These are phyloP conservation scores for Penicillium turbatum DNA, from an alignment of 495 filamentous ascomycete species.

Conservation along the genomic window DNA sequence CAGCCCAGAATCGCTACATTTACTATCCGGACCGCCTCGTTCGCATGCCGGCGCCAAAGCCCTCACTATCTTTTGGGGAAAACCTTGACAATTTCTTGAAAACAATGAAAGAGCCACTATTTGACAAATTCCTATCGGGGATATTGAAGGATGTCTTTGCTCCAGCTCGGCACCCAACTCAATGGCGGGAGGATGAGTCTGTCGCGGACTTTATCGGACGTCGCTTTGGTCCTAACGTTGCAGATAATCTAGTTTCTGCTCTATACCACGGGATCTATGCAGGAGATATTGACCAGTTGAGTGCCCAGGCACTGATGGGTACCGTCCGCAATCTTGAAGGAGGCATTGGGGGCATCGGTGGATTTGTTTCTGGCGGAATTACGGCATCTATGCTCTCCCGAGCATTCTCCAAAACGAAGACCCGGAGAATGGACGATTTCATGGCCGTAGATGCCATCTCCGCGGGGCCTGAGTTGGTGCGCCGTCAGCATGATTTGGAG, in stretches of 20 bases:
- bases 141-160: constrained; percentile 39
- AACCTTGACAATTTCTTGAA: constrained; percentile 23
- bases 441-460: constrained; percentile 20
- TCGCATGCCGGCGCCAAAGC: constrained; percentile 51
- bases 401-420: constrained; percentile 2
- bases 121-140: constrained; percentile 44
- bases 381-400: constrained; percentile 14
- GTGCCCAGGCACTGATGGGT: constrained; percentile 59
- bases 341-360: constrained; percentile 4
- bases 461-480: constrained; percentile 7
- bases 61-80: constrained; percentile 17
- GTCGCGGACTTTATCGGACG: constrained; percentile 64
- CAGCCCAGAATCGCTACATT: constrained; percentile 66
- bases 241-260: constrained; percentile 73
- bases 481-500: constrained; percentile 1
- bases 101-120: constrained; percentile 60
- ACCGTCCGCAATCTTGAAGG: constrained; percentile 49
- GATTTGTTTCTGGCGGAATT: constrained; percentile 19
- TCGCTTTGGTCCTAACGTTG: constrained; percentile 51
- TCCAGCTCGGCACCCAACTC: constrained; percentile 19
- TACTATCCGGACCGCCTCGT: constrained; percentile 92
- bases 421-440: constrained; percentile 26
- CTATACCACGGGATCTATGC: constrained; percentile 90
- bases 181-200: constrained; percentile 57
- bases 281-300: constrained; percentile 82